Evolutionary conservation across 208 protist species (phyloP), one percentile per base, ranked within the genome.

Genomic region (Leishmania martiniquensis): DNA sequence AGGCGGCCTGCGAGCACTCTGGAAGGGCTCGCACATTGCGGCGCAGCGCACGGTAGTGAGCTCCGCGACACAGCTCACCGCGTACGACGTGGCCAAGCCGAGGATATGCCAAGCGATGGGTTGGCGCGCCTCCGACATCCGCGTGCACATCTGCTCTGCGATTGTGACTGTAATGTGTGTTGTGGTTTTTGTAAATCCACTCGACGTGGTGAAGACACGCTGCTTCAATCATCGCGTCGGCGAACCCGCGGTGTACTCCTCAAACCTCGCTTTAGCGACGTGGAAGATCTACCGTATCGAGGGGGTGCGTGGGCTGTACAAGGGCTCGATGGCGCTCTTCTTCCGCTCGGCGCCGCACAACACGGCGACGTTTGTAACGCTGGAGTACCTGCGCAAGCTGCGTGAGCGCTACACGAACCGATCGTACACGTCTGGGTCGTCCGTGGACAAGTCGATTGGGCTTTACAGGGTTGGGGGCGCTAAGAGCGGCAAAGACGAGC

Each of bases 181-280:
- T 44, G 88, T 89, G 77, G n/a, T n/a, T n/a, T n/a, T n/a, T n/a
- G n/a, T n/a, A n/a, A 93, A 90, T 59, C 89, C 89, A 17, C 77
- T 93, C 7, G 87, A 92, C 55, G 87, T 95, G 39, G 85, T 95
- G 42, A 92, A 90, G 89, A 92, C 85, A 25, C 87, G 89, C 13
- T 79, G 81, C 47, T 95, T 90, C 72, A 95, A 92, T 72, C 57
- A 84, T 34, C 55, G 68, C 17, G 37, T 4, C 7, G 84, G 71
- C 10, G 76, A 75, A 45, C 65, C 32, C 32, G 71, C 68, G 5
- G 75, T 74, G 22, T 90, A 88, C 78, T 83, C 80, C 22, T 49
- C 67, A 49, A 89, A 87, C 70, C 34, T 93, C 57, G 59, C 69
- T 2, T 75, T 72, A 1, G 78, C 82, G 25, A 82, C 80, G 68